Base-by-base conservation (phyloP, 305 asterid genomes). In the Fraxinus baroniana region DNA sequence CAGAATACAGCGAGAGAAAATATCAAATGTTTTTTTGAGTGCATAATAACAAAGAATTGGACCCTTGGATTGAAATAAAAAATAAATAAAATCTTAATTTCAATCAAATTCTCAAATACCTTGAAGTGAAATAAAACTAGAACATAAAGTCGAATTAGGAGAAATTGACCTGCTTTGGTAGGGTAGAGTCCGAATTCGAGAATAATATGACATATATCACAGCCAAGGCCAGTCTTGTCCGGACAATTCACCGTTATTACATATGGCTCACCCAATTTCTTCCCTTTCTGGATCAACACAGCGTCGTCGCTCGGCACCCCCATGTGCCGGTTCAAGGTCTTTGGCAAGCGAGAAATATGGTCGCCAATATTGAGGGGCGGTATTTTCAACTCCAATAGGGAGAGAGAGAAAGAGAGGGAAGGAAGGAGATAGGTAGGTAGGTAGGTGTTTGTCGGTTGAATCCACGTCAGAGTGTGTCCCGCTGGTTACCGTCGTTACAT, bases 201-300 rank as follows among this genome's bases (percentile, higher is more conserved):
- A 83, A 92, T 88, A 46, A 87, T 83, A 68, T 94, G 87, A 80
- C 94, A 94, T 81, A 93, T 89, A 84, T 94, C 98, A 85, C 94
- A 94, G 79, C 88, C 90, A 37, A 94, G 91, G 6, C 95, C 95
- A 20, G 93, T 86, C 83, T 89, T 89, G 30, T 92, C 98, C 0
- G 92, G 94, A 66, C 97, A 93, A 85, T 94, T 93, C 41, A 94
- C 97, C 10, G 96, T 93, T 7, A 94, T 84, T 5, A 91, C 84
- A 87, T 90, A 84, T 1, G 97, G 97, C 0, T 93, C 98, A 4
- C 91, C 93, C 60, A 87, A 35, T 55, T 77, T 87, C 83, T 91
- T 89, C 86, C 94, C 97, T 82, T 85, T 89, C 86, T 93, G 89
- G 85, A 94, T 91, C 81, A 84, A 79, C 13, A 92, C 94, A 55